A percentile compares a stretch with the other conserved stretches of the same genome.
phyloP scores from a whole-genome alignment of 2,329 filamentous ascomycete species.

The Hypoxylon rubiginosum region DNA sequence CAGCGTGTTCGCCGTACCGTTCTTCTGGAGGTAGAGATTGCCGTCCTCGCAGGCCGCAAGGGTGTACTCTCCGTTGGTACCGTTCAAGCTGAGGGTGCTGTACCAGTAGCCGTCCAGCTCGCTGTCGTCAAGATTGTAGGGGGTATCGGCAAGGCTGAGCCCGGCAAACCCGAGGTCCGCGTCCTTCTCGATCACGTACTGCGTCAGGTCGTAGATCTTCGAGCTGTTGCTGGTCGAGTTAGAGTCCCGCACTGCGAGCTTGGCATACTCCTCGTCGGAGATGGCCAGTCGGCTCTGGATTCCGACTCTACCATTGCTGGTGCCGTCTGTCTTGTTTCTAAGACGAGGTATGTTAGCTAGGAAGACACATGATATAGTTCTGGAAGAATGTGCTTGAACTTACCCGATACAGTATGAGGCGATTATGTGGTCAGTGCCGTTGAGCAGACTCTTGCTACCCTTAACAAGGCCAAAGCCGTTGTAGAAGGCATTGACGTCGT shows the following conservation, averaged over 20 bases:
- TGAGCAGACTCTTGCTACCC: conserved; percentile 14
- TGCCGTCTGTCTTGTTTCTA: conserved; percentile 23
- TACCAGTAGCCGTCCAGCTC: conserved; percentile 25
- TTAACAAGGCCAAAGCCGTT: conserved; percentile 21
- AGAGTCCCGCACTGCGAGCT: conserved; percentile 5
- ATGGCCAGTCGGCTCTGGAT: conserved; percentile 18
- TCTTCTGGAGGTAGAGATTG: conserved; percentile 19
- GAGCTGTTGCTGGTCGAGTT: conserved; percentile 18
- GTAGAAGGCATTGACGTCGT: conserved; percentile 22
- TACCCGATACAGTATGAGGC: conserved; percentile 24
- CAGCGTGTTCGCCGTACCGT: conserved; percentile 11
- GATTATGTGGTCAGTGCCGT: conserved; percentile 19
- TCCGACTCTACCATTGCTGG: conserved; percentile 12
- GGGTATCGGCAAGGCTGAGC: conserved; percentile 4
- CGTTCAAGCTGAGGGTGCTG: conserved; percentile 21
- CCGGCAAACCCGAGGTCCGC: conserved; percentile 18
- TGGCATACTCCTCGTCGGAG: conserved; percentile 4
- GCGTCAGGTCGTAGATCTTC: conserved; percentile 18
- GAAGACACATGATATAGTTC: not conserved
- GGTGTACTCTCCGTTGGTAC: conserved; percentile 16
- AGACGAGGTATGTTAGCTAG: conserved; percentile 3
- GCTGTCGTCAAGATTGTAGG: conserved; percentile 19
- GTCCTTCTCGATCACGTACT: conserved; percentile 14
- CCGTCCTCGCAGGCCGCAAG: conserved; percentile 17
- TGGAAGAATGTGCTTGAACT: not conserved